These are phyloP conservation scores for Gossypium bickii DNA, from an alignment of 345 rosid genomes.

Conservation along the genomic window DNA sequence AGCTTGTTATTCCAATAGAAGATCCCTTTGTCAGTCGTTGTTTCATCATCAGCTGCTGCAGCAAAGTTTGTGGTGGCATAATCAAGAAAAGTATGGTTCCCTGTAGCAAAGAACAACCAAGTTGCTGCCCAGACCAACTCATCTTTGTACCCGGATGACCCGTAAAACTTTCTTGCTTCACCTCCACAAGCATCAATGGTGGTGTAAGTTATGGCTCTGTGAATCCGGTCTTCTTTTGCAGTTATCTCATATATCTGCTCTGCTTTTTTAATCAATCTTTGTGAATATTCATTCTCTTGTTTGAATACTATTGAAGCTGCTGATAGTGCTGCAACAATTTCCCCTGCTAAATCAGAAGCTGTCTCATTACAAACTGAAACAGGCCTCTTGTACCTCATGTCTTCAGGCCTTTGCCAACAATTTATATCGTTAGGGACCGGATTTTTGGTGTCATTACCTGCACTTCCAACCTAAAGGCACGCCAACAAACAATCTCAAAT, in stretches of 20 bases:
- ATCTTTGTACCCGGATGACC: conserved; percentile 47
- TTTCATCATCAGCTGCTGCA: conserved; percentile 39
- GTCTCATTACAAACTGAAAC: conserved; percentile 35
- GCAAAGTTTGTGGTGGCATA: conserved; percentile 33
- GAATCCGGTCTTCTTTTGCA: conserved; percentile 20
- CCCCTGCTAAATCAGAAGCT: conserved; percentile 57
- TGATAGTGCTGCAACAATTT: conserved; percentile 48
- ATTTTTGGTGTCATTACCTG: conserved; percentile 19
- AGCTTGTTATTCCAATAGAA: conserved; percentile 66
- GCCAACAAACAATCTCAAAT: neutral
- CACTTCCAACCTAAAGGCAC: conserved; percentile 46
- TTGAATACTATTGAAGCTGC: conserved; percentile 57
- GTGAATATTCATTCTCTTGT: conserved; percentile 35
- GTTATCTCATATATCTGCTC: conserved; percentile 32
- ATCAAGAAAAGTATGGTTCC: conserved; percentile 41
- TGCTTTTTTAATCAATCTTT: conserved; percentile 29
- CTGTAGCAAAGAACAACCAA: conserved; percentile 59
- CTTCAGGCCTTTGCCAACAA: conserved; percentile 74
- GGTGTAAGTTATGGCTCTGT: conserved; percentile 30
- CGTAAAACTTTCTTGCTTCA: conserved; percentile 40
- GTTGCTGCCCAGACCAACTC: conserved; percentile 62
- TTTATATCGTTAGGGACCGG: conserved; percentile 29
- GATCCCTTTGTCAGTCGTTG: conserved; percentile 30
- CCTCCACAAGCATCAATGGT: conserved; percentile 36
- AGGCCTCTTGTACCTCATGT: conserved; percentile 45